Percentiles rank a stretch among this genome's conserved stretches.
Evolutionary conservation across 352 stramenopile species (phyloP).

Genomic region (Phytophthora pinifolia): DNA sequence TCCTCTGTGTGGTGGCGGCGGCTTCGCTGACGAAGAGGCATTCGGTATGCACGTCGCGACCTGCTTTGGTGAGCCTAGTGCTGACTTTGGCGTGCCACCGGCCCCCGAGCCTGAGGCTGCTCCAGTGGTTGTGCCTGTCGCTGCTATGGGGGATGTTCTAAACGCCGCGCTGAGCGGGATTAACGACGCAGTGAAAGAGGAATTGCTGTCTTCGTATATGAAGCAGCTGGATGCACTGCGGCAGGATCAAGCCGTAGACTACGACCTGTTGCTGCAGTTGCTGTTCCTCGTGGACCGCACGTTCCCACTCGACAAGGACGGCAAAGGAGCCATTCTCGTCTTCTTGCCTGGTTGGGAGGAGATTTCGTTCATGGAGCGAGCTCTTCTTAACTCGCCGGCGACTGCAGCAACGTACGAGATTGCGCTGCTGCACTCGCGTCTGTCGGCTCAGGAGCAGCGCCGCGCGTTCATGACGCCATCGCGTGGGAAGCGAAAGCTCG

Average conservation of each 20-base stretch:
- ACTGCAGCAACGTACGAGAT: conserved; percentile 62
- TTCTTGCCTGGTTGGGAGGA: conserved; percentile 85
- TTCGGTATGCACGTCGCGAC: conserved; percentile 87
- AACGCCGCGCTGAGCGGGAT: conserved; percentile 35
- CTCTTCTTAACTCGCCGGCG: conserved; percentile 53
- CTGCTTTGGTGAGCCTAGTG: conserved; percentile 62
- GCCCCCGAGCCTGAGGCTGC: conserved; percentile 13
- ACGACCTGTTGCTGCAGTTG: conserved; percentile 64
- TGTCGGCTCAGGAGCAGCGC: conserved; percentile 72
- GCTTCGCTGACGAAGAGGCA: conserved; percentile 79
- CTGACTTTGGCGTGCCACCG: conserved; percentile 9
- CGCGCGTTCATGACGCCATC: conserved; percentile 66
- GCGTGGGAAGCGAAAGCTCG: conserved; percentile 69
- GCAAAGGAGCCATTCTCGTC: conserved; percentile 78
- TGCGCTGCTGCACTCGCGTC: conserved; percentile 68
- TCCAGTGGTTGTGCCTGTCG: conserved; percentile 18
- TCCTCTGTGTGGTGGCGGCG: conserved; percentile 73
- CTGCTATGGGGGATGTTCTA: conserved; percentile 40
- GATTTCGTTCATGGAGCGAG: conserved; percentile 76
- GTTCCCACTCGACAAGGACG: conserved; percentile 48
- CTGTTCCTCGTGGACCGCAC: conserved; percentile 61
- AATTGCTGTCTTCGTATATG: conserved; percentile 53
- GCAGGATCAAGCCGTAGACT: conserved; percentile 71
- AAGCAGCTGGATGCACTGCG: conserved; percentile 60
- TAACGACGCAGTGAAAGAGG: conserved; percentile 35